Base-by-base conservation (phyloP, 2,329 filamentous ascomycete genomes). In the Neopestalotiopsis rosae region DNA sequence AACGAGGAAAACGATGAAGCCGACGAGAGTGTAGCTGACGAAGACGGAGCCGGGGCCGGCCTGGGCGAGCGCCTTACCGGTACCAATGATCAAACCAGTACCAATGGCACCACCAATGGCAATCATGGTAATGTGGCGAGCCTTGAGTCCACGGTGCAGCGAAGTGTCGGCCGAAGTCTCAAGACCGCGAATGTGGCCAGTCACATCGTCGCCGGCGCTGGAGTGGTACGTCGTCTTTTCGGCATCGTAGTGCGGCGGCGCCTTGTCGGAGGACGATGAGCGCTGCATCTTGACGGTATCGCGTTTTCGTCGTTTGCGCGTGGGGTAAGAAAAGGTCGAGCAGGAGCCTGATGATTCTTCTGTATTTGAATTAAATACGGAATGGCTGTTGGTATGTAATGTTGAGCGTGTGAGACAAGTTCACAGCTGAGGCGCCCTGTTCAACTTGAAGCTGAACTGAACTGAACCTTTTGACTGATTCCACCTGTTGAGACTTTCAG, bases 71-170 rank as follows among this genome's bases (percentile, higher is more conserved):
- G 85, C 85, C 76, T 85, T 85, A 69, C 86, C 86, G 52, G 88
- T 90, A 71, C 91, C 91, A 74, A 94, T 91, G 72, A 94, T 92
- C 67, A 94, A 84, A 78, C 92, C 92, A 66, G 91, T 93, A 68
- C 89, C 92, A 69, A 94, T 90, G 71, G 92, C 91, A 78, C 92
- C 92, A 75, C 91, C 92, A 69, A 94, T 92, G 72, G 92, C 92
- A 79, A 87, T 87, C 85, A 87, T 87, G 76, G 84, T 86, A 75
- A 87, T 87, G 78, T 87, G 85, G 10, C 85, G 84, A 24, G 85
- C 84, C 77, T 86, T 85, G 73, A 87, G 84, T 30, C 84, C 85
- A n/a, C 85, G 83, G 69, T 86, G 84, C 68, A 87, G 81, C 72
- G 79, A 78, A 62, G 84, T 86, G 71, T 85, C 83, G 38, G 80